Percentiles rank a stretch among this genome's conserved stretches.
Evolutionary conservation across 768 basidiomycete genomes (phyloP).

Genomic region (Lactifluus hygrophoroides): DNA sequence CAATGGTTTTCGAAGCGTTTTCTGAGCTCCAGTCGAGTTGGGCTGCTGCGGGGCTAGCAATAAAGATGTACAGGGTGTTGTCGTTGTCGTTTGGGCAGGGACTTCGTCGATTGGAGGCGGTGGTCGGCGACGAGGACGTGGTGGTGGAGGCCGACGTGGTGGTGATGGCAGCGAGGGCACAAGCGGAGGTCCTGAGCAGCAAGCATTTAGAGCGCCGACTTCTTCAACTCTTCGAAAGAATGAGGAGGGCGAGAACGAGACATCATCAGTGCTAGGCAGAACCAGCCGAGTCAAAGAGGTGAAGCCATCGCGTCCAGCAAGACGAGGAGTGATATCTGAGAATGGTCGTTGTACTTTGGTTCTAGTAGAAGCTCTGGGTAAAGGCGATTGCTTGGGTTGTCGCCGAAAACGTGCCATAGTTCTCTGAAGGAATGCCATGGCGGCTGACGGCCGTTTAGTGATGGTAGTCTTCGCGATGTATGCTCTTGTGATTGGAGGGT

Average conservation of each 20-base stretch:
- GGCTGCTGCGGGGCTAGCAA: not conserved
- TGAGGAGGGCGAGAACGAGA: constrained; percentile 15
- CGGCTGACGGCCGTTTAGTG: not conserved
- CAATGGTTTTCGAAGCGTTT: not conserved
- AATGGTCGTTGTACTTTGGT: not conserved
- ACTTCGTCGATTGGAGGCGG: constrained; percentile 5
- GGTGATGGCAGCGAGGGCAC: not conserved
- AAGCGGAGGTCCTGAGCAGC: not conserved
- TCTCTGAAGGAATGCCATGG: constrained; percentile 5
- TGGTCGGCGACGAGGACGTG: not conserved
- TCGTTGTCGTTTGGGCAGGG: too few relatives aligned
- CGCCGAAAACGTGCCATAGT: constrained; percentile 8
- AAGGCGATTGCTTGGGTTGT: not conserved
- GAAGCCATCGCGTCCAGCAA: not conserved
- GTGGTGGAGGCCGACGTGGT: not conserved
- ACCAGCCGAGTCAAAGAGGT: constrained; percentile 11
- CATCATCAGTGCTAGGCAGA: not conserved
- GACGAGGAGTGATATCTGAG: not conserved
- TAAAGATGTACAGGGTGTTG: not conserved
- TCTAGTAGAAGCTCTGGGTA: not conserved
- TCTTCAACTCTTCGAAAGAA: constrained; percentile 15
- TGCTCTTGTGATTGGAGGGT: too few relatives aligned
- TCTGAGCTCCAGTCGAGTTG: not conserved
- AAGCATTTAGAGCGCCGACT: not conserved
- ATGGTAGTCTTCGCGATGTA: not conserved